phyloP scores from a whole-genome alignment of 2,329 filamentous ascomycete genomes.

The Aureobasidium melanogenum region DNA sequence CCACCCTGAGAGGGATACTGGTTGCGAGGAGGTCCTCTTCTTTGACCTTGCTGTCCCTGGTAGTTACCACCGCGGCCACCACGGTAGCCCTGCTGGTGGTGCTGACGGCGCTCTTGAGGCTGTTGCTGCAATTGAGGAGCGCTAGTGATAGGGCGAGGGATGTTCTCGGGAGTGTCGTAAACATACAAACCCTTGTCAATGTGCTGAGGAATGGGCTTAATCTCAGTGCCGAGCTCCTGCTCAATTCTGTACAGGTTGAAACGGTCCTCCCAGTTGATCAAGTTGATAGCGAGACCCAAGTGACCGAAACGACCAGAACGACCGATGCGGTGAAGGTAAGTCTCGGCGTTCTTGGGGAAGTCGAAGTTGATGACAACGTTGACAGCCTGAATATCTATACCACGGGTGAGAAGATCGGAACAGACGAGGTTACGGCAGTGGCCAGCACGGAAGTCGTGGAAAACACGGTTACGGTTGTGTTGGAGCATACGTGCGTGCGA shows the following conservation, averaged over 20 bases:
- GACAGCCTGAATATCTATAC: conserved; percentile 98
- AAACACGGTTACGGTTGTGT: conserved; percentile 92
- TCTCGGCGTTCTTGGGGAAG: conserved; percentile 98
- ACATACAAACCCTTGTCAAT: conserved; percentile 99
- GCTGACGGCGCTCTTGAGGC: conserved; percentile 19
- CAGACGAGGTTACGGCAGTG: conserved; percentile 97
- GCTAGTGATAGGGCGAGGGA: conserved; percentile 70
- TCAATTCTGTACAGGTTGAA: conserved; percentile 99
- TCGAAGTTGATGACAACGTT: conserved; percentile 99
- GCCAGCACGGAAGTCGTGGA: conserved; percentile 97
- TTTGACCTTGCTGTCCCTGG: conserved; percentile 23
- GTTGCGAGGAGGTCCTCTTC: conserved; percentile 23
- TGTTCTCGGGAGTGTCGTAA: conserved; percentile 91
- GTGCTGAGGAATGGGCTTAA: conserved; percentile 84
- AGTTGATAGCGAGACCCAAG: conserved; percentile 92
- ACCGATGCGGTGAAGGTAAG: conserved; percentile 95
- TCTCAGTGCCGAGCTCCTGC: conserved; percentile 92
- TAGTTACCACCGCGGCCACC: conserved; percentile 24
- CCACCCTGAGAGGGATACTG: conserved; percentile 17
- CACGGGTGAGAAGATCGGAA: conserved; percentile 92
- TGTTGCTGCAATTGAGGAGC: conserved; percentile 28
- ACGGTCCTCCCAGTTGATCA: conserved; percentile 99
- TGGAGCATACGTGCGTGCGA: conserved; percentile 98
- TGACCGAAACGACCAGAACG: conserved; percentile 96
- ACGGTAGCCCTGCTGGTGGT: conserved; percentile 26